Evolutionary conservation across 176 grass and related monocot species (phyloP).

Genomic region (Triticum timopheevii): DNA sequence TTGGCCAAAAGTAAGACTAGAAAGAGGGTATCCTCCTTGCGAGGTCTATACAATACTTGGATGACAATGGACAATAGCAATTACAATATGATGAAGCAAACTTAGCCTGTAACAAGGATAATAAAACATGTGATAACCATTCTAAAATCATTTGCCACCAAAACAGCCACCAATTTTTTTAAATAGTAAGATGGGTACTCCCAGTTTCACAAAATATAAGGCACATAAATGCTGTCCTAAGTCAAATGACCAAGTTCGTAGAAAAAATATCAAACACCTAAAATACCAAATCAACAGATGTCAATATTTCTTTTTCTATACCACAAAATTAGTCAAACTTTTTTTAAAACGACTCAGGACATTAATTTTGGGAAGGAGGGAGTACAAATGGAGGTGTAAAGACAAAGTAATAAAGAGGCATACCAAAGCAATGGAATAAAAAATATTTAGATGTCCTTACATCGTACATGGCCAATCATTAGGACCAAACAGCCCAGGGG

Average conservation of each 20-base stretch:
- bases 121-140: background rate
- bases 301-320: background rate
- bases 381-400: background rate
- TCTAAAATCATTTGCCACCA: background rate
- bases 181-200: background rate
- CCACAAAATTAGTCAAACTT: too few species aligned
- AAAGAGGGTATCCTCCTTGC: background rate
- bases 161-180: background rate
- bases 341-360: background rate
- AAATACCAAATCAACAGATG: background rate
- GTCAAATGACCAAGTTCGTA: background rate
- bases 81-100: background rate
- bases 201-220: background rate
- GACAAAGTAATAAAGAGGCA: background rate
- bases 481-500: slow-evolving; percentile 93
- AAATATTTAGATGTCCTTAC: slow-evolving; percentile 41
- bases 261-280: background rate
- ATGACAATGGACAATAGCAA: background rate
- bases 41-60: background rate
- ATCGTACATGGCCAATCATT: slow-evolving; percentile 98
- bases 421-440: background rate
- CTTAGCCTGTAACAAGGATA: background rate
- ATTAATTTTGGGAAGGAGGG: background rate
- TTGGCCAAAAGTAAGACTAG: background rate
- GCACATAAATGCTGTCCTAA: background rate